Evolutionary conservation across 768 basidiomycete genomes (phyloP), one percentile per base, ranked within the genome.

Genomic region (Collybia mongolica): DNA sequence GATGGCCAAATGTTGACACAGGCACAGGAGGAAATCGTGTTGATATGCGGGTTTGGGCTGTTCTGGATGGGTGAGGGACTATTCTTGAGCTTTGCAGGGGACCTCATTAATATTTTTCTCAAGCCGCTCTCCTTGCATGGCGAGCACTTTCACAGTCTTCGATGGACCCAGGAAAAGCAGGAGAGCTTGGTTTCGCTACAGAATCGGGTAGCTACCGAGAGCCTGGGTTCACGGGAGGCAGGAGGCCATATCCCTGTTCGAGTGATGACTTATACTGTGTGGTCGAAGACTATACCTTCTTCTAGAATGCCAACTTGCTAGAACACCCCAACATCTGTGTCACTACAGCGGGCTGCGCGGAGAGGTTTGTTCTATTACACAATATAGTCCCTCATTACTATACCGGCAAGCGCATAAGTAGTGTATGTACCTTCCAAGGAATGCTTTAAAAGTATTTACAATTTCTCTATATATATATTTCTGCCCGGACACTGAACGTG

Each of bases 1-100:
- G 73, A 79, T 40, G 86, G 83, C 12, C 77, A 77, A 44, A 62
- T 84, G 53, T 65, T 92, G 58, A 82, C 85, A 39, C 82, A 81
- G 57, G 74, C 73, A 48, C 90, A 92, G 58, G 87, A 90, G 60
- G 88, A 92, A 60, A 76, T 82, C 66, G 70, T 86, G 17, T 60
- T 92, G 65, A 85, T 92, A 53, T 82, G 73, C 5, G 83, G 84
- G 2, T 76, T 90, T 49, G 88, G 83, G 9, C 68, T 90, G 51
- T 80, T 88, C 62, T 91, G 87, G 86, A 71, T 90, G 44, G 87
- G 90, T 90, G 63, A 63, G 81, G 70, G 28, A 11, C 23, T 29
- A 4, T 26, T 26, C n/a, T 7, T 45, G 37, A 22, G 48, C 39
- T 26, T 44, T 28, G 15, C 39, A 14, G 42, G 46, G 20, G 22